phyloP scores from a whole-genome alignment of 1,139 yeast genomes.

The Geotrichum bryndzae region DNA sequence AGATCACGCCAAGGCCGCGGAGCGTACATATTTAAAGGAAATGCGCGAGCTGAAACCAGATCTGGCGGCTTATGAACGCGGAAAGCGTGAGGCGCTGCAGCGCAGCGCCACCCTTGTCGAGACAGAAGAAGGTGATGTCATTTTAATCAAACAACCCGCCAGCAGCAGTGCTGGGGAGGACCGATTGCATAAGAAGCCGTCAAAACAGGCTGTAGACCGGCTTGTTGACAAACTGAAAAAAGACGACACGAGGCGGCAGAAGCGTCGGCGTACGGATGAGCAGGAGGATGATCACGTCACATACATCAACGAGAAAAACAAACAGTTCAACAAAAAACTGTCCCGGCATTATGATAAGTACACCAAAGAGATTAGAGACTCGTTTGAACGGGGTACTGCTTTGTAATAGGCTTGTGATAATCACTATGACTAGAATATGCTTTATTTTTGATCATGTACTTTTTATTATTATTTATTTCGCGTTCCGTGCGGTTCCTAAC shows the following conservation, averaged over 20 bases:
- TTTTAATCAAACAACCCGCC: conserved; percentile 20
- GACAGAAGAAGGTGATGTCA: conserved; percentile 26
- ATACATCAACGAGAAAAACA: conserved; percentile 65
- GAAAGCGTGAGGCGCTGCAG: conserved; percentile 29
- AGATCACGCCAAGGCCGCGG: conserved; percentile 50
- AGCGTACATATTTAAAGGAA: conserved; percentile 48
- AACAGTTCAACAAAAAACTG: conserved; percentile 69
- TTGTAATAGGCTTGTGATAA: conserved; percentile 21
- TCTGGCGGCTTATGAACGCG: conserved; percentile 40
- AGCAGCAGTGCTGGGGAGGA: conserved; percentile 21
- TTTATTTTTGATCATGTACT: neutral
- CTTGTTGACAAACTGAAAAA: conserved; percentile 40
- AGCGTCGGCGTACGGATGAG: conserved; percentile 36
- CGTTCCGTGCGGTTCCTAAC: no score
- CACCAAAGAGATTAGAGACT: conserved; percentile 38
- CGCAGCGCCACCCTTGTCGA: conserved; percentile 23
- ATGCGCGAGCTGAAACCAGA: conserved; percentile 41
- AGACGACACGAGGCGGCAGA: conserved; percentile 36
- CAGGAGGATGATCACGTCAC: conserved; percentile 39
- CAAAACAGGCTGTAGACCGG: conserved; percentile 38
- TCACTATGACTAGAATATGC: neutral
- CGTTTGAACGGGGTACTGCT: conserved; percentile 41
- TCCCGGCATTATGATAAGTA: conserved; percentile 51
- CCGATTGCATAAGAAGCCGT: conserved; percentile 34
- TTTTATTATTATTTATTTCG: neutral